Base-by-base conservation (phyloP, 345 rosid genomes). In the Moricandia moricandioides region DNA sequence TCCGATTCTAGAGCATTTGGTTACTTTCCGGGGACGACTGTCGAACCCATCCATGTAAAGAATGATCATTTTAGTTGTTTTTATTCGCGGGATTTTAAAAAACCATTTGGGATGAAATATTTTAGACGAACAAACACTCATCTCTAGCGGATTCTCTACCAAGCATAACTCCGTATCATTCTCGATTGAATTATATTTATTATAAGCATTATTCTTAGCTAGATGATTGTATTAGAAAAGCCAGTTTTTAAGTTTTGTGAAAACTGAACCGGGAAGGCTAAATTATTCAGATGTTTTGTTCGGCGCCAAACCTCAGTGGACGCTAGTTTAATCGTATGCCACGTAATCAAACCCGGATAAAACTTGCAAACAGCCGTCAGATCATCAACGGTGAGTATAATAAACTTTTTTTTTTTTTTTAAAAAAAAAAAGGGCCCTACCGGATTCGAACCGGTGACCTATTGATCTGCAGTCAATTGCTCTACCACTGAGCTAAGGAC, bases 401-500 rank as follows among this genome's bases (percentile, higher is more conserved):
- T 3, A 2, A 3, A 27, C 29, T 13, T 2, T 12, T 12, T 12
- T 45, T 4, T 49, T n/a, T n/a, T n/a, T n/a, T n/a, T n/a, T n/a
- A n/a, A 47, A 47, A 18, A 54, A 33, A 18, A 2, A 7, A 16
- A 59, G 77, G 81, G 83, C 80, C 83, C 85, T 77, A 80, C 80
- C 78, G 80, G 75, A 66, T 75, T 80, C 79, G 76, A 81, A 78
- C 84, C 84, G 70, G 80, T 83, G 89, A 85, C 88, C 90, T 83
- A 86, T 84, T 83, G 86, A 86, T 82, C 88, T 84, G 86, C 84
- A 87, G 86, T 83, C 87, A 86, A 86, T 82, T 86, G 88, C 88
- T 87, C 90, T 83, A 84, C 91, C 86, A 83, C 90, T 85, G 88
- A 89, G 88, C 90, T 82, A 87, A 81, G 84, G 85, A 84, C 85